These are phyloP conservation scores for Ophiostoma populinum DNA, from an alignment of 2,329 filamentous ascomycete species.

Conservation along the genomic window DNA sequence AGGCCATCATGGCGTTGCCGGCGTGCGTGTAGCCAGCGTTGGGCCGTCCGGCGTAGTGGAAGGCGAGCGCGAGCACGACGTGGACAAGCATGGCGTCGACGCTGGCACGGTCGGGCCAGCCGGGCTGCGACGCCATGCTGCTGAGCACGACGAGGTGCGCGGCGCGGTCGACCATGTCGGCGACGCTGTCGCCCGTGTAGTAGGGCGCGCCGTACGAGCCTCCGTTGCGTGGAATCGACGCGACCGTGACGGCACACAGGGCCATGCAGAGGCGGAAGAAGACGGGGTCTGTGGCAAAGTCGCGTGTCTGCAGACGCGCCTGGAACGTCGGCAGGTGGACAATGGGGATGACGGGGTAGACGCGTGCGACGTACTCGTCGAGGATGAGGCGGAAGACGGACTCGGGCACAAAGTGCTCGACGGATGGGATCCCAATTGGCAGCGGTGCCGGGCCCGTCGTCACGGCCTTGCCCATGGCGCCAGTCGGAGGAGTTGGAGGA, in stretches of 20 bases:
- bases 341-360: constrained; percentile 13
- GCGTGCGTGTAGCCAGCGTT: constrained; percentile 2
- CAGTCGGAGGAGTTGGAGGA: background rate
- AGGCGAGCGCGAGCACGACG: constrained; percentile 2
- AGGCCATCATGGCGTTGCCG: constrained; percentile 2
- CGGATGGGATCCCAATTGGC: constrained; percentile 4
- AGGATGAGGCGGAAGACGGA: constrained; percentile 10
- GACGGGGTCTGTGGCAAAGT: constrained; percentile 10
- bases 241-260: constrained; percentile 13
- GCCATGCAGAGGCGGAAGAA: constrained; percentile 13
- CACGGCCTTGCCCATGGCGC: background rate
- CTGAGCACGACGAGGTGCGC: constrained; percentile 3
- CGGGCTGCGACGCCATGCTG: background rate
- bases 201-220: constrained; percentile 6
- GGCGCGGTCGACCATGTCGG: constrained; percentile 3
- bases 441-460: constrained; percentile 2
- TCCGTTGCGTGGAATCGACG: constrained; percentile 12
- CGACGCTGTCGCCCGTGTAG: constrained; percentile 1
- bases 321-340: constrained; percentile 11
- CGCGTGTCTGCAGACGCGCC: constrained; percentile 3
- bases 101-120: background rate
- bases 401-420: constrained; percentile 11
- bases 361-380: constrained; percentile 11
- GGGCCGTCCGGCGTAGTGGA: background rate
- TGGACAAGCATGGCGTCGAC: constrained; percentile 2